Conservation (phyloP, 768 basidiomycete species). For the Mycena metata region DNA sequence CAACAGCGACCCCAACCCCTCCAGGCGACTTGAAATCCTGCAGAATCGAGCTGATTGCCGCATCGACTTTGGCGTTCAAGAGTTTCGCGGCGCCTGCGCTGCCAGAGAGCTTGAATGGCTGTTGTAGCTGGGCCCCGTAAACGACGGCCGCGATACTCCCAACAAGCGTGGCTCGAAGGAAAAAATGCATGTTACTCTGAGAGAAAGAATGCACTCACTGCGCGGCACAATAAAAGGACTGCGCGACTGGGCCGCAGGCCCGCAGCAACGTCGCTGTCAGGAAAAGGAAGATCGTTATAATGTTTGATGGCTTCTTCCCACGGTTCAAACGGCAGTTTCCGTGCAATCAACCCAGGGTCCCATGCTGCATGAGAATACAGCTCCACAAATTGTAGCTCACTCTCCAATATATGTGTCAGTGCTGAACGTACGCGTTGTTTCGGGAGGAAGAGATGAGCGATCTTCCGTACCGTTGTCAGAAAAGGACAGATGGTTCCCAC, state of each 20-base stretch:
- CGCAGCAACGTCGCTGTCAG: no score
- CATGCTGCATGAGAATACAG: no score
- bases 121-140: not conserved
- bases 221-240: not conserved
- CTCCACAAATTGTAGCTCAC: no score
- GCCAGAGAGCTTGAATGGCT: not conserved
- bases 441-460: no score
- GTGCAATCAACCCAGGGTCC: no score
- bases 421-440: no score
- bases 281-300: no score
- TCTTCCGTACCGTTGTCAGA: no score
- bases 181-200: not conserved
- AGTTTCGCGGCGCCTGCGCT: not conserved
- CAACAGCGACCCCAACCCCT: slow-evolving; percentile 35
- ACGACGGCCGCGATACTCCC: not conserved
- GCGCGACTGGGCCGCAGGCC: not conserved
- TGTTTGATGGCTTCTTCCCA: no score
- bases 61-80: slow-evolving; percentile 20
- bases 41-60: slow-evolving; percentile 31
- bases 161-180: not conserved
- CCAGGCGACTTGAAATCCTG: slow-evolving; percentile 38
- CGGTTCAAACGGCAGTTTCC: no score
- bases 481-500: no score
- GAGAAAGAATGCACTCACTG: not conserved
- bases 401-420: no score